Percentiles rank a stretch among this genome's conserved stretches.
These are phyloP conservation scores for Heliocybe sulcata DNA, from an alignment of 1,284 basidiomycete species.

Conservation along the genomic window DNA sequence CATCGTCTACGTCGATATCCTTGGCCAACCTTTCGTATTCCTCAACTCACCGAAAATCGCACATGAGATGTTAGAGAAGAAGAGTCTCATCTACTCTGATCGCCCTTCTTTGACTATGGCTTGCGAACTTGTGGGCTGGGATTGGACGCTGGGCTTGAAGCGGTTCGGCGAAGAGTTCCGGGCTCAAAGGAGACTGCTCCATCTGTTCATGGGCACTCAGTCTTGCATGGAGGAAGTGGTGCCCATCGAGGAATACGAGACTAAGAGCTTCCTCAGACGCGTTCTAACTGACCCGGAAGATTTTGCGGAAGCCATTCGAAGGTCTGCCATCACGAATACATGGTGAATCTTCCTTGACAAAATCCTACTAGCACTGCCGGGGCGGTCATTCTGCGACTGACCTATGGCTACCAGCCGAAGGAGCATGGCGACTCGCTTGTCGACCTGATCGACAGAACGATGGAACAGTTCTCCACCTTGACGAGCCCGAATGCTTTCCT, in stretches of 20 bases:
- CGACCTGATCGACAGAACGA: conserved; percentile 3
- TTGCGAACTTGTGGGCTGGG: conserved; percentile 18
- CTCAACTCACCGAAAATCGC: conserved; percentile 17
- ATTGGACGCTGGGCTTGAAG: conserved; percentile 12
- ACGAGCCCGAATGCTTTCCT: conserved; percentile 12
- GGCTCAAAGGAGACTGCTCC: conserved; percentile 15
- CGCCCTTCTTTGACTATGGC: conserved; percentile 18
- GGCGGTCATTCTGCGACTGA: conserved; percentile 24
- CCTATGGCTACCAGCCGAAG: conserved; percentile 28
- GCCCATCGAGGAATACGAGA: conserved; percentile 17
- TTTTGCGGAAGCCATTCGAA: neutral
- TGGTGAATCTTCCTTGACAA: neutral
- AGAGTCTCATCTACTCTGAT: conserved; percentile 18
- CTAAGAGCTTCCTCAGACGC: conserved; percentile 14
- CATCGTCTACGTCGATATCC: conserved; percentile 17
- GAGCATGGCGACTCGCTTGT: conserved; percentile 25
- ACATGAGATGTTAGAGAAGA: conserved; percentile 18
- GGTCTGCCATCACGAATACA: neutral
- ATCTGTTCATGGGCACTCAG: conserved; percentile 19
- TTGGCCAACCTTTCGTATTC: conserved; percentile 18
- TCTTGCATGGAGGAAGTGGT: conserved; percentile 17
- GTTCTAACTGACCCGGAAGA: conserved; percentile 12
- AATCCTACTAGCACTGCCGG: conserved; percentile 19
- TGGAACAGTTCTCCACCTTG: neutral
- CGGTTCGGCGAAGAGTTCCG: conserved; percentile 16